Percentiles rank a stretch among this genome's conserved stretches.
Evolutionary conservation across 73 alveolate species (phyloP).

Genomic region (Paramecium bursaria): DNA sequence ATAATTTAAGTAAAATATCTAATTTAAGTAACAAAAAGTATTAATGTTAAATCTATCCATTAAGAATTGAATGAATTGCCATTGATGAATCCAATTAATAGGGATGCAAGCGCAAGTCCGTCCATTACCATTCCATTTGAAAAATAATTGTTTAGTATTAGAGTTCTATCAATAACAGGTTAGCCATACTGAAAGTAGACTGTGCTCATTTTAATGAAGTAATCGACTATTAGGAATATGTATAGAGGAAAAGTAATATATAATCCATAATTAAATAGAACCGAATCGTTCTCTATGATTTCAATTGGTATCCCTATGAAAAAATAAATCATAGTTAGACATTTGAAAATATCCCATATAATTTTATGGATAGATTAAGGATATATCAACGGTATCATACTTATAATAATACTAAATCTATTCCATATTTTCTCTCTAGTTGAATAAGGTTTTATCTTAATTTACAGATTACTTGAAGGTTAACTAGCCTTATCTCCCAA

Average conservation of each 20-base stretch:
- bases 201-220: conserved; percentile 37
- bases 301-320: conserved; percentile 46
- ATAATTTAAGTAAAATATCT: conserved; percentile 11
- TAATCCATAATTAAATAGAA: background rate
- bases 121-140: conserved; percentile 28
- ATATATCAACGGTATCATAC: conserved; percentile 7
- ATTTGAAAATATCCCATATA: conserved; percentile 18
- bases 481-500: conserved; percentile 54
- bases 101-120: background rate
- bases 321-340: conserved; percentile 30
- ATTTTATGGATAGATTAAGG: conserved; percentile 29
- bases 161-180: conserved; percentile 25
- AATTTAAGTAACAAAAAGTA: conserved; percentile 1
- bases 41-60: background rate
- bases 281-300: background rate
- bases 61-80: background rate
- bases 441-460: background rate
- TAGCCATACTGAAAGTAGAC: conserved; percentile 49
- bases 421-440: background rate
- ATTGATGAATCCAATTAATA: conserved; percentile 20
- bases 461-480: conserved; percentile 12
- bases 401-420: background rate
- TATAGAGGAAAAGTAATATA: background rate
- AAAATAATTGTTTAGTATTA: conserved; percentile 15
- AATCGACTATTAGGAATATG: conserved; percentile 12